Evolutionary conservation across 768 basidiomycete species (phyloP).

Genomic region (Epithele typhae): DNA sequence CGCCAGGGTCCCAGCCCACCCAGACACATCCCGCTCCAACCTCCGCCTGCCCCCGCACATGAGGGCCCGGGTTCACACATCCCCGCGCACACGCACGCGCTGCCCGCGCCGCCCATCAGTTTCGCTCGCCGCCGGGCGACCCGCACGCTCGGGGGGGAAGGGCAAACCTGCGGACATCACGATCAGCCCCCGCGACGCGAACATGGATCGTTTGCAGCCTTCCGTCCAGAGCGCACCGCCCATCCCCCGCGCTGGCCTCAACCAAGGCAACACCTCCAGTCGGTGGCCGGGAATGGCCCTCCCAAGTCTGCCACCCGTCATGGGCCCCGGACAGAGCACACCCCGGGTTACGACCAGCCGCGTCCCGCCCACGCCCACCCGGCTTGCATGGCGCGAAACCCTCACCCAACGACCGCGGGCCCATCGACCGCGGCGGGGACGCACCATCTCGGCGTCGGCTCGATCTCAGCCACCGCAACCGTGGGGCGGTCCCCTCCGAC

Average conservation of each 20-base stretch:
- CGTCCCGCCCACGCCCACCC: slow-evolving; percentile 71
- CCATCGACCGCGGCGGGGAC: slow-evolving; percentile 1
- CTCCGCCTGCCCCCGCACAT: slow-evolving; percentile 19
- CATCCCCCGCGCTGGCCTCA: slow-evolving; percentile 40
- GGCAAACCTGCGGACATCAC: slow-evolving; percentile 75
- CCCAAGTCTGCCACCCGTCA: slow-evolving; percentile 55
- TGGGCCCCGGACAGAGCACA: slow-evolving; percentile 34
- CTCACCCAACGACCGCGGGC: slow-evolving; percentile 3
- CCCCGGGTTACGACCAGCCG: slow-evolving; percentile 50
- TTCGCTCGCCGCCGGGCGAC: slow-evolving; percentile 73
- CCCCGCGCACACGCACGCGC: no score
- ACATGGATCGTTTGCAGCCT: slow-evolving; percentile 51
- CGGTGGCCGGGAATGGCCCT: slow-evolving; percentile 56
- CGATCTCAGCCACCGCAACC: slow-evolving; percentile 21
- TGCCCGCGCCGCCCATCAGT: slow-evolving; percentile 74
- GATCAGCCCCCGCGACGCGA: slow-evolving; percentile 63
- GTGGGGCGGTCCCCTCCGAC: slow-evolving; percentile 48
- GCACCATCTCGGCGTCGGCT: slow-evolving; percentile 4
- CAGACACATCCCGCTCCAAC: slow-evolving; percentile 28
- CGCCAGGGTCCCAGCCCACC: slow-evolving; percentile 25
- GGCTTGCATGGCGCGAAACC: slow-evolving; percentile 46
- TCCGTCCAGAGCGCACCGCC: slow-evolving; percentile 77
- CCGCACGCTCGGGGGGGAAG: slow-evolving; percentile 54
- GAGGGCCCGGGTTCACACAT: slow-evolving; percentile 33
- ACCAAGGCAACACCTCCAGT: slow-evolving; percentile 28